Percentiles rank a stretch among this genome's conserved stretches.
phyloP scores from a whole-genome alignment of 768 basidiomycete genomes.

The Trametes villosa region DNA sequence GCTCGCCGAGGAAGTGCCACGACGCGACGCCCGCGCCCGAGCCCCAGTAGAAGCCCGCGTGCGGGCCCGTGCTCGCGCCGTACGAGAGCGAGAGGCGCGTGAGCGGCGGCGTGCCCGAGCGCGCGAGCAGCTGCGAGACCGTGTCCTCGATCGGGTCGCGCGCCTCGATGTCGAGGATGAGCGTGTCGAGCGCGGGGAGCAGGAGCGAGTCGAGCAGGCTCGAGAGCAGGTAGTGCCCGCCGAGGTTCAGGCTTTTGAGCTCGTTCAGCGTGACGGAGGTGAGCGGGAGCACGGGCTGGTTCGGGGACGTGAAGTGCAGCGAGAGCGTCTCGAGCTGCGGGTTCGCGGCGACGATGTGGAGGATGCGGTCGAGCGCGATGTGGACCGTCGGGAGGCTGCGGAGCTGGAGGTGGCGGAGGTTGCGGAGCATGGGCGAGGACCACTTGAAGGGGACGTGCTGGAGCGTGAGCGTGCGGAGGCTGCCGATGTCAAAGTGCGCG shows the following conservation, averaged over 20 bases:
- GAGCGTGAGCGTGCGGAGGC: conserved; percentile 61
- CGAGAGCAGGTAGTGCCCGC: conserved; percentile 68
- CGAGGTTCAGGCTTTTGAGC: conserved; percentile 59
- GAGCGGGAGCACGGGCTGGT: conserved; percentile 67
- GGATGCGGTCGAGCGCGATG: conserved; percentile 67
- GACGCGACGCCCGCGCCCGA: conserved; percentile 61
- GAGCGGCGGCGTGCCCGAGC: conserved; percentile 62
- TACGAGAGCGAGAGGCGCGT: conserved; percentile 67
- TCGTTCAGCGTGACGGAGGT: conserved; percentile 54
- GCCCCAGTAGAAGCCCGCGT: conserved; percentile 56
- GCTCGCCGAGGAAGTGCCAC: conserved; percentile 68
- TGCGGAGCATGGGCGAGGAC: conserved; percentile 72
- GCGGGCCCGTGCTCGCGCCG: conserved; percentile 41
- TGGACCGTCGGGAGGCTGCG: conserved; percentile 66
- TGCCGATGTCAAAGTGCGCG: conserved; percentile 44
- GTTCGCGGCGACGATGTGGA: conserved; percentile 66
- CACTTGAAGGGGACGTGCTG: conserved; percentile 79
- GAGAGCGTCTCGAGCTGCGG: conserved; percentile 58
- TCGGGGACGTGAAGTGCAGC: conserved; percentile 64
- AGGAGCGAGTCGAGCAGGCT: conserved; percentile 64
- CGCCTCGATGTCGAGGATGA: conserved; percentile 72
- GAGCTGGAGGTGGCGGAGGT: conserved; percentile 61
- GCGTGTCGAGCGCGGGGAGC: conserved; percentile 58
- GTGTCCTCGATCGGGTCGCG: conserved; percentile 78
- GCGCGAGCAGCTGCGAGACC: conserved; percentile 61